Percentiles rank a stretch among this genome's conserved stretches.
Evolutionary conservation across 768 basidiomycete species (phyloP).

Genomic region (Zangia roseola): DNA sequence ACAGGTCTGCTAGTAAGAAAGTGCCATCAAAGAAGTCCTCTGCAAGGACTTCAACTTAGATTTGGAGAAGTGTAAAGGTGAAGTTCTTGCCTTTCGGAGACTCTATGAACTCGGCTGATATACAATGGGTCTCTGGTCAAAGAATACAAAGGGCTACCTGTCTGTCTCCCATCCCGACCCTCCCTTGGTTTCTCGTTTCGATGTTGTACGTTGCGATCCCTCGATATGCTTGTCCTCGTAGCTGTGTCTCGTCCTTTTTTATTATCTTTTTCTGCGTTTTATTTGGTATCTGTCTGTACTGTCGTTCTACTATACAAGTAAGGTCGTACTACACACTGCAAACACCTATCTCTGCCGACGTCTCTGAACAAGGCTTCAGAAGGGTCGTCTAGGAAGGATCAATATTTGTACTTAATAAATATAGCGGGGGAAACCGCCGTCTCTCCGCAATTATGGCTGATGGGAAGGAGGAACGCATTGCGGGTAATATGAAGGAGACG

Average conservation of each 20-base stretch:
- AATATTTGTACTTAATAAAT: too few relatives aligned
- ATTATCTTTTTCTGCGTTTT: slow-evolving; percentile 26
- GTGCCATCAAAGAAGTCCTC: slow-evolving; percentile 19
- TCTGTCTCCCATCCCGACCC: slow-evolving; percentile 7
- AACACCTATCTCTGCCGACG: too few relatives aligned
- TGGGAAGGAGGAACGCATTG: slow-evolving; percentile 6
- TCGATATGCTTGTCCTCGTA: slow-evolving; percentile 27
- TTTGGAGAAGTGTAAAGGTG: slow-evolving; percentile 6
- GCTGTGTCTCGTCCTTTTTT: slow-evolving; percentile 8
- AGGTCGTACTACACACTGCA: neutral
- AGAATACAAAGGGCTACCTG: neutral
- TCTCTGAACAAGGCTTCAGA: too few relatives aligned
- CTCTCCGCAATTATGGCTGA: neutral
- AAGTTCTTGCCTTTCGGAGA: neutral
- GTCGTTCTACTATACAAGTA: slow-evolving; percentile 18
- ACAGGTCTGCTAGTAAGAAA: slow-evolving; percentile 29
- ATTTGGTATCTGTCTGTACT: slow-evolving; percentile 31
- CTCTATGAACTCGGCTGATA: neutral
- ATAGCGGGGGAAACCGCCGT: too few relatives aligned
- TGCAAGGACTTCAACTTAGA: slow-evolving; percentile 18
- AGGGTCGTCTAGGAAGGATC: too few relatives aligned
- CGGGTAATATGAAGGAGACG: neutral
- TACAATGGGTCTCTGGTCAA: neutral
- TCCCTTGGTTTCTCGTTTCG: slow-evolving; percentile 9
- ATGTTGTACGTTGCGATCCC: slow-evolving; percentile 31